phyloP scores from a whole-genome alignment of 139 green algal genomes.

The Closterium sp. region DNA sequence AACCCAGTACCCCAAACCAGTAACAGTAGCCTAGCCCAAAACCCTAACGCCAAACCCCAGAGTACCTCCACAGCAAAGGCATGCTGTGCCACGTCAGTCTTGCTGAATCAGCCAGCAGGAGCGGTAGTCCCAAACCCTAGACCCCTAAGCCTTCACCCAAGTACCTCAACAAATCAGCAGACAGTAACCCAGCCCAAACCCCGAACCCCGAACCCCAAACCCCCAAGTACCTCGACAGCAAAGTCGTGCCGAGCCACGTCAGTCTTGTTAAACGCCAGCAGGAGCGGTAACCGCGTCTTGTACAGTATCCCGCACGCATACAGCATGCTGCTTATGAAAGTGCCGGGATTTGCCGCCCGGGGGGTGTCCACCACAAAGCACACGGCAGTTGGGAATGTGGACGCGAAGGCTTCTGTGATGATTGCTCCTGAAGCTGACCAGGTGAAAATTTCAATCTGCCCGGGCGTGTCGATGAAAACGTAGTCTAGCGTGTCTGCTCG shows the following conservation, averaged over 20 bases:
- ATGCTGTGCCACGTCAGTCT: conserved; percentile 79
- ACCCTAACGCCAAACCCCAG: too few relatives aligned
- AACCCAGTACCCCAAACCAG: conserved; percentile 31
- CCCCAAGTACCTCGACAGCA: neutral
- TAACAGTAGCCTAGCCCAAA: too few relatives aligned
- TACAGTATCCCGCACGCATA: conserved; percentile 92
- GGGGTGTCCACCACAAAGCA: conserved; percentile 93
- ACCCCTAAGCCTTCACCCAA: too few relatives aligned
- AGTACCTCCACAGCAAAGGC: conserved; percentile 73
- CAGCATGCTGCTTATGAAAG: conserved; percentile 99
- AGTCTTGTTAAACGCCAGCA: conserved; percentile 98
- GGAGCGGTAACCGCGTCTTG: conserved; percentile 90
- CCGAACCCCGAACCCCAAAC: neutral
- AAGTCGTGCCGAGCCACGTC: conserved; percentile 79
- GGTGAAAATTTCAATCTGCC: conserved; percentile 99
- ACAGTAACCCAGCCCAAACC: conserved; percentile 73
- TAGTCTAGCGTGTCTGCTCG: conserved; percentile 59
- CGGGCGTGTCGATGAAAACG: conserved; percentile 92
- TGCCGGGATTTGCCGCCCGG: conserved; percentile 57
- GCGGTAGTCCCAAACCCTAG: conserved; percentile 79
- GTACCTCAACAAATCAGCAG: conserved; percentile 68
- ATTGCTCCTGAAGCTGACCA: conserved; percentile 90
- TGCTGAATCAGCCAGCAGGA: conserved; percentile 98
- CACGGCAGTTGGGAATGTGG: conserved; percentile 82
- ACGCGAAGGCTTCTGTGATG: conserved; percentile 90